A percentile compares a stretch with the other conserved stretches of the same genome.
Conservation (phyloP, 495 filamentous ascomycete species). For the Penicillium goetzii region DNA sequence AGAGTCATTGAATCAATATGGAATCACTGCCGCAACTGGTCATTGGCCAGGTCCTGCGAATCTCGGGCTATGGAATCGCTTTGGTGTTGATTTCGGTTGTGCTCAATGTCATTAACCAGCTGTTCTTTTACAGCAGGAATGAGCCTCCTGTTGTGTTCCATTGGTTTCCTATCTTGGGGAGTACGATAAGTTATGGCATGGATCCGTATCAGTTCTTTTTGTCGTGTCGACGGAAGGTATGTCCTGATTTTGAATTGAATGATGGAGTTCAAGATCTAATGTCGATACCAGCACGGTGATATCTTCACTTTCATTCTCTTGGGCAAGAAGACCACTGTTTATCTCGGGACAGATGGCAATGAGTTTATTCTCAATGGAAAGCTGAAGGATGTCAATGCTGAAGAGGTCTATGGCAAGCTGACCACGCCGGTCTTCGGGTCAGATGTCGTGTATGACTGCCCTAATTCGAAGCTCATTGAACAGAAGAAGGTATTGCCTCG, state of each 20-base stretch:
- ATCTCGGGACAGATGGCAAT: slow-evolving; percentile 76
- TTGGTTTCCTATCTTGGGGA: slow-evolving; percentile 80
- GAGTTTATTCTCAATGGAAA: slow-evolving; percentile 89
- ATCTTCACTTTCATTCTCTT: slow-evolving; percentile 80
- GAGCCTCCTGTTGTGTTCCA: slow-evolving; percentile 84
- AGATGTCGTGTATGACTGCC: slow-evolving; percentile 87
- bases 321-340: slow-evolving; percentile 76
- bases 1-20: slow-evolving; percentile 21
- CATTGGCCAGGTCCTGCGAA: slow-evolving; percentile 29
- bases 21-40: slow-evolving; percentile 26
- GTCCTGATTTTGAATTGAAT: neutral
- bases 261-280: slow-evolving; percentile 7
- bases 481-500: slow-evolving; percentile 63
- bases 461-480: slow-evolving; percentile 83
- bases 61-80: slow-evolving; percentile 30
- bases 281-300: slow-evolving; percentile 66
- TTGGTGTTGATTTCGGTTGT: slow-evolving; percentile 54
- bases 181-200: slow-evolving; percentile 79
- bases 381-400: slow-evolving; percentile 76
- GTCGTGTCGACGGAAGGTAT: slow-evolving; percentile 68
- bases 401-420: slow-evolving; percentile 79
- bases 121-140: slow-evolving; percentile 70
- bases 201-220: slow-evolving; percentile 81
- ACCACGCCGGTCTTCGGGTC: slow-evolving; percentile 86
- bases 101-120: slow-evolving; percentile 68